Conservation (phyloP, 352 stramenopile genomes). For the Phytopythium aichiense region DNA sequence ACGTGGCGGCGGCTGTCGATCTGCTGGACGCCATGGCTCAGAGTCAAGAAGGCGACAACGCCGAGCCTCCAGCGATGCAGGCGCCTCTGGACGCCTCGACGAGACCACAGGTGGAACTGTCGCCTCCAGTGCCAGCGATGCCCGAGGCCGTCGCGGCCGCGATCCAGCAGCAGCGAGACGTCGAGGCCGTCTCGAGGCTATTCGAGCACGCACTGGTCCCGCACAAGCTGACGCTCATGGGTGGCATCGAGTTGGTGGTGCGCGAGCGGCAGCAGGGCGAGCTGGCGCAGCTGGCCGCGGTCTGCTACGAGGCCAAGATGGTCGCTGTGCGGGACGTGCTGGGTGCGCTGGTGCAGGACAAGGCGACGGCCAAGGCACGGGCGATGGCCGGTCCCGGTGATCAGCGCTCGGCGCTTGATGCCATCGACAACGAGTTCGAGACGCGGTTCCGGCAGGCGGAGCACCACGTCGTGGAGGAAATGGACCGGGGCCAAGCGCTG, state of each 20-base stretch:
- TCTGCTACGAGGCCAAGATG: conserved; percentile 19
- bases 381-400: conserved; percentile 14
- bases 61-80: neutral
- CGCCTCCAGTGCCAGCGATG: neutral
- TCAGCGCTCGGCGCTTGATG: conserved; percentile 14
- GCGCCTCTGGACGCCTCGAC: neutral
- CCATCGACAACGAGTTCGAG: conserved; percentile 42
- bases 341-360: conserved; percentile 39
- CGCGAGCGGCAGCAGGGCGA: conserved; percentile 52
- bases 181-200: conserved; percentile 52
- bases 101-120: neutral
- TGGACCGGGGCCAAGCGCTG: conserved; percentile 21
- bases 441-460: conserved; percentile 34
- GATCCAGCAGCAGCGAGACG: conserved; percentile 40
- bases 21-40: neutral
- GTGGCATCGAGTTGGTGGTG: conserved; percentile 52
- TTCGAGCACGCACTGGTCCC: conserved; percentile 47
- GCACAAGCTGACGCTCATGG: conserved; percentile 43
- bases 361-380: conserved; percentile 39
- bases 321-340: conserved; percentile 26
- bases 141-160: neutral
- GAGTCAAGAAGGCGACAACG: conserved; percentile 4
- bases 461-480: conserved; percentile 14
- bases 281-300: conserved; percentile 26
- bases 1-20: conserved; percentile 6